These are phyloP conservation scores for Cerioporus squamosus DNA, from an alignment of 1,284 basidiomycete genomes.

Conservation along the genomic window DNA sequence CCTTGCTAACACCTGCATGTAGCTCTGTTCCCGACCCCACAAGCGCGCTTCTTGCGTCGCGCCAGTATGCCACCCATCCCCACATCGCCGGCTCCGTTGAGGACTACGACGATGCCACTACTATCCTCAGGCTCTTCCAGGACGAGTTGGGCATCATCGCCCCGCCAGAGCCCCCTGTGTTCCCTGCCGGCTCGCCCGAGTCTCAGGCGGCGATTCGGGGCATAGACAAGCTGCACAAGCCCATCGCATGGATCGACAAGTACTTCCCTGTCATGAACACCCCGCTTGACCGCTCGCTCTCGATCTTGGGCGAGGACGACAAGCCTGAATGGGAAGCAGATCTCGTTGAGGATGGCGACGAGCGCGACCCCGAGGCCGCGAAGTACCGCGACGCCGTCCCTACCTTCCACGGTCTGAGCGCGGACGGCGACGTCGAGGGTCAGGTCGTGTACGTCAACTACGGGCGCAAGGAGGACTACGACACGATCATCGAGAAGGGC, in stretches of 20 bases:
- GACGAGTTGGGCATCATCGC: slow-evolving; percentile 57
- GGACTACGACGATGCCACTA: slow-evolving; percentile 69
- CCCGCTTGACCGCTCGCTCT: slow-evolving; percentile 63
- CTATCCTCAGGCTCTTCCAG: slow-evolving; percentile 67
- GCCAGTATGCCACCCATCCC: slow-evolving; percentile 65
- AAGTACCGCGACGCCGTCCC: slow-evolving; percentile 62
- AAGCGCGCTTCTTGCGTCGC: slow-evolving; percentile 60
- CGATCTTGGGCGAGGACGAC: slow-evolving; percentile 61
- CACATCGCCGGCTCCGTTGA: slow-evolving; percentile 73
- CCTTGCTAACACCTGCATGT: background rate
- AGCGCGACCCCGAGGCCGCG: slow-evolving; percentile 63
- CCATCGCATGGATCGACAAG: slow-evolving; percentile 78
- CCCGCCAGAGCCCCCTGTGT: slow-evolving; percentile 52
- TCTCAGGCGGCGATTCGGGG: slow-evolving; percentile 68
- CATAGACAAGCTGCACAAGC: slow-evolving; percentile 49
- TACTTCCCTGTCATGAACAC: slow-evolving; percentile 88
- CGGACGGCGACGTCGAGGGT: slow-evolving; percentile 67
- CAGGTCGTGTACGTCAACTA: slow-evolving; percentile 84
- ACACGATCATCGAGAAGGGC: slow-evolving; percentile 48
- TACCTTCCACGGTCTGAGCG: slow-evolving; percentile 74
- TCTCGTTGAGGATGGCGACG: slow-evolving; percentile 71
- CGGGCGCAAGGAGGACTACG: slow-evolving; percentile 66
- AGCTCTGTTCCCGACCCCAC: slow-evolving; percentile 62
- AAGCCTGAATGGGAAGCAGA: slow-evolving; percentile 70
- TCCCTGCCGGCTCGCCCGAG: slow-evolving; percentile 62